Conservation (phyloP, 2,329 filamentous ascomycete species). For the Penicillium hordei region DNA sequence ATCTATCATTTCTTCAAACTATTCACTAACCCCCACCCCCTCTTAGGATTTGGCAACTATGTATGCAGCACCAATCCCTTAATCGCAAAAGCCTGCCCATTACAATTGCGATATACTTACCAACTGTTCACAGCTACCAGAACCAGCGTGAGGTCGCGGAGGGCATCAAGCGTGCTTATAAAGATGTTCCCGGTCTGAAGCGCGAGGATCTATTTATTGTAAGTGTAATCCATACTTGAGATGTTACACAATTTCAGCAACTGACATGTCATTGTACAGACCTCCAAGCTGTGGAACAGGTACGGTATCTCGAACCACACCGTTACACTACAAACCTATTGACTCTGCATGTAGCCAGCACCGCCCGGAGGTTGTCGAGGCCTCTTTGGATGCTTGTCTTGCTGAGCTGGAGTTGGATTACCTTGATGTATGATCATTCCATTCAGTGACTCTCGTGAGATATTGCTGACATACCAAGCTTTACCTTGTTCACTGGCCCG, state of each 20-base stretch:
- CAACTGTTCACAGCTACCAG: slow-evolving; percentile 30
- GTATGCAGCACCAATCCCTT: slow-evolving; percentile 22
- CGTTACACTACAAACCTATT: background rate
- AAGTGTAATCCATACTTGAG: slow-evolving; percentile 9
- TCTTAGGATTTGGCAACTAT: slow-evolving; percentile 41
- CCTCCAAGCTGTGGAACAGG: slow-evolving; percentile 62
- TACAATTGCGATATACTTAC: background rate
- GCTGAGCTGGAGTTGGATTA: slow-evolving; percentile 55
- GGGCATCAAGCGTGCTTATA: slow-evolving; percentile 37
- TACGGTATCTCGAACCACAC: background rate
- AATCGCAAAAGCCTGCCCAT: background rate
- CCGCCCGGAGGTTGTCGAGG: slow-evolving; percentile 52
- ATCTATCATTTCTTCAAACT: background rate
- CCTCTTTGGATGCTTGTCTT: slow-evolving; percentile 51
- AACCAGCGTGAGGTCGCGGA: slow-evolving; percentile 41
- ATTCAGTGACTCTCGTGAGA: background rate
- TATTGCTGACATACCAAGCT: slow-evolving; percentile 26
- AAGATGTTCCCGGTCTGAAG: slow-evolving; percentile 43
- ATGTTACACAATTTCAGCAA: background rate
- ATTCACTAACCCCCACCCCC: slow-evolving; percentile 16
- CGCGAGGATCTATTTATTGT: slow-evolving; percentile 45
- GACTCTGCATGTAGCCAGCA: slow-evolving; percentile 37
- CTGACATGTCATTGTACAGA: slow-evolving; percentile 31
- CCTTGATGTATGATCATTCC: slow-evolving; percentile 47
- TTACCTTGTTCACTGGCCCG: slow-evolving; percentile 51